These are phyloP conservation scores for Phytophthora palmivora DNA, from an alignment of 352 stramenopile genomes.

Conservation along the genomic window DNA sequence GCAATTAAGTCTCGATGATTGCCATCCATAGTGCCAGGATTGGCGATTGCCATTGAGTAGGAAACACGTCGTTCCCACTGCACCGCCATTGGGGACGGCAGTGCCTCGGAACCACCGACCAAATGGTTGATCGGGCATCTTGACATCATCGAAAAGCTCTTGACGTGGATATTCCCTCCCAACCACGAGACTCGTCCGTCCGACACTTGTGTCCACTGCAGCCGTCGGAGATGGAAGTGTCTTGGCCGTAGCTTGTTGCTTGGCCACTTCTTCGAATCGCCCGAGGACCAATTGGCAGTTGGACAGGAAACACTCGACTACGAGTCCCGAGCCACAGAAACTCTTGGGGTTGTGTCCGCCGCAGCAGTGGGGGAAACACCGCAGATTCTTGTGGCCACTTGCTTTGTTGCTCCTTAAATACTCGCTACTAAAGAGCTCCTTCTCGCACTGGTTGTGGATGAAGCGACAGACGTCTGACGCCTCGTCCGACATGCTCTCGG, in stretches of 20 bases:
- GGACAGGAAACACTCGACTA: slow-evolving; percentile 69
- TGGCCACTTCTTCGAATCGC: slow-evolving; percentile 75
- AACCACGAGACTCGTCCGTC: slow-evolving; percentile 39
- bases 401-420: slow-evolving; percentile 89
- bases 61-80: slow-evolving; percentile 47
- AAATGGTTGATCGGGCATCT: slow-evolving; percentile 81
- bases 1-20: slow-evolving; percentile 85
- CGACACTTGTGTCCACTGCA: slow-evolving; percentile 36
- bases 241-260: slow-evolving; percentile 37
- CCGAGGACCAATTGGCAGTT: slow-evolving; percentile 72
- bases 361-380: slow-evolving; percentile 87
- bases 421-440: slow-evolving; percentile 76
- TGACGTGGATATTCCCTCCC: slow-evolving; percentile 60
- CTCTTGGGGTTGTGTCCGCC: slow-evolving; percentile 86
- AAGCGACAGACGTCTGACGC: slow-evolving; percentile 42
- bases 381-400: slow-evolving; percentile 85
- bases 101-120: slow-evolving; percentile 75
- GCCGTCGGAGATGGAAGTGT: slow-evolving; percentile 5
- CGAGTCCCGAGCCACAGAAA: slow-evolving; percentile 82
- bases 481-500: slow-evolving; percentile 27
- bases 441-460: slow-evolving; percentile 76
- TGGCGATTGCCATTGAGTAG: slow-evolving; percentile 86
- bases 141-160: slow-evolving; percentile 77
- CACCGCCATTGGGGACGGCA: slow-evolving; percentile 36
- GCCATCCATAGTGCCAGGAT: slow-evolving; percentile 89